Base-by-base conservation (phyloP, 78 protist genomes). In the Emiliania huxleyi region DNA sequence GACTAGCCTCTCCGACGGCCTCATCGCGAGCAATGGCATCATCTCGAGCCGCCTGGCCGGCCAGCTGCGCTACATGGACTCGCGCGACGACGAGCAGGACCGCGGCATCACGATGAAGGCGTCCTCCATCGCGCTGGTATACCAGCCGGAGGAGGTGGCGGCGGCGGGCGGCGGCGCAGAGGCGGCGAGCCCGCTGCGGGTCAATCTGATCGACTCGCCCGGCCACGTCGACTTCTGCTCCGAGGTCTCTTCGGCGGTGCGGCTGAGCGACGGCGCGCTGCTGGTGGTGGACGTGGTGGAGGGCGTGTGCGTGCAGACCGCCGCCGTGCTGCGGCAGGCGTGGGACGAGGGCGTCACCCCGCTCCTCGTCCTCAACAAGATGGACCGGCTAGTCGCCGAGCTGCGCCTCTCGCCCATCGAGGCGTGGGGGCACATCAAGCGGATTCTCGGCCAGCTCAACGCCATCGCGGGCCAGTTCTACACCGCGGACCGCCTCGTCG, bases 21-120 rank as follows among this genome's bases (percentile, higher is more conserved):
- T 99, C 46, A 87, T 99, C 0, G 90, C 98, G 38, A 43, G 94
- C 21, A 98, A 98, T 83, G 99, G 99, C 43, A 95, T 99, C 75
- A 97, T 99, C 43, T 95, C 98, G 25, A 45, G 85, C 1, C 87
- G 93, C 0, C 87, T 97, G 87, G 99, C 98, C 0, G 99, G 99
- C 18, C 19, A 95, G 84, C 87, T 96, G 48, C 91, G 98, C n/a
- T 98, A 95, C 94, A 81, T 98, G 56, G 99, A 98, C 96, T 91
- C 92, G 69, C 93, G 98, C 22, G 92, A 56, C 2, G 99, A 98
- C 71, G 99, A 99, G 92, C 99, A 98, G 87, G 96, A 94, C 43
- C 95, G 99, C 5, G 93, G 96, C 35, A 99, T 99, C 89, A 99
- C 99, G 45, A 99, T 99, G 99, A 98, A 98, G 90, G 92, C 99